These are phyloP conservation scores for Prototheca cutis DNA, from an alignment of 163 green algal species.

Conservation along the genomic window DNA sequence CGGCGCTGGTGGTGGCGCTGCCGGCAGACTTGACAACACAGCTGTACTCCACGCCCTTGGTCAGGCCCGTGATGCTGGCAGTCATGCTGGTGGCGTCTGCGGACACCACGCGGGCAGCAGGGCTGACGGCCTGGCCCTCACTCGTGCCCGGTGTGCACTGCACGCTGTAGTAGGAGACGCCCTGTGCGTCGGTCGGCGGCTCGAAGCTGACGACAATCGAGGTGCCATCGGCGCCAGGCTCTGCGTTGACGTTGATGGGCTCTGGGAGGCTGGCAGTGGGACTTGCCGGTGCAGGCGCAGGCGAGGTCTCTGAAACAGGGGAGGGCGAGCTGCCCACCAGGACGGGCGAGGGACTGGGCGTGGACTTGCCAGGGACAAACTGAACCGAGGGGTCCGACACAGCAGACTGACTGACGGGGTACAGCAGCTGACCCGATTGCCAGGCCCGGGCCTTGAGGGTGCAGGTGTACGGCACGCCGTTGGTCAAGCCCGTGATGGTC, in stretches of 20 bases:
- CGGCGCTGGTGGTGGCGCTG: background rate
- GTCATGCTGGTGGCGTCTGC: background rate
- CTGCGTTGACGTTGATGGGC: background rate
- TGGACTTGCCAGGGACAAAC: too few species aligned
- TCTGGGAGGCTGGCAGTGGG: too few species aligned
- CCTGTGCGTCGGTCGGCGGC: background rate
- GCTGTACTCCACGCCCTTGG: background rate
- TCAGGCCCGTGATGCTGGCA: background rate
- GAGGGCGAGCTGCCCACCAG: too few species aligned
- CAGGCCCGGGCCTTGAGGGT: background rate
- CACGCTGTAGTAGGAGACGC: background rate
- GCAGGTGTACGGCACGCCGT: constrained; percentile 2
- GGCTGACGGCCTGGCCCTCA: background rate
- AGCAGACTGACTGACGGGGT: background rate
- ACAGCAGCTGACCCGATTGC: background rate
- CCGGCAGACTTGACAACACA: background rate
- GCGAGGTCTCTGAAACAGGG: too few species aligned
- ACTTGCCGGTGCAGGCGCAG: too few species aligned
- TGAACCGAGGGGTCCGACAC: background rate
- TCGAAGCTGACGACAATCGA: background rate
- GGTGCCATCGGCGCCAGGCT: background rate
- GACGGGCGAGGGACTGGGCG: too few species aligned
- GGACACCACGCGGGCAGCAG: background rate
- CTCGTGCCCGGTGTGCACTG: background rate
- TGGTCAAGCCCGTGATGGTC: constrained; percentile 1